Evolutionary conservation across 2,329 filamentous ascomycete species (phyloP).

Genomic region (Incumbomyces lentus): DNA sequence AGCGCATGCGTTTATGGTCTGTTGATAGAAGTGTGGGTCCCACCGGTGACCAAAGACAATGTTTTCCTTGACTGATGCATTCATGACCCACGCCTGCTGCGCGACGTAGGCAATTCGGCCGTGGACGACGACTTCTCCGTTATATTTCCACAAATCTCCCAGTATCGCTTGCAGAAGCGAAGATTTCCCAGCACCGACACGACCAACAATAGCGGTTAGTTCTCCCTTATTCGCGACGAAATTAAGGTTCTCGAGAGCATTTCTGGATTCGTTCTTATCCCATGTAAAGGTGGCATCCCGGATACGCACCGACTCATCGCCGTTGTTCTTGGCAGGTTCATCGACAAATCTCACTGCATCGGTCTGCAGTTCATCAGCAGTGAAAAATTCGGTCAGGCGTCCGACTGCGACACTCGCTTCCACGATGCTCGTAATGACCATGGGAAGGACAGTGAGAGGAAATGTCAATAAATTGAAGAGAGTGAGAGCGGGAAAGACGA

Average conservation of each 20-base stretch:
- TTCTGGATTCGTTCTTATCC: conserved; percentile 65
- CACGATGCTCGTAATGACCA: conserved; percentile 95
- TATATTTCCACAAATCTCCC: conserved; percentile 82
- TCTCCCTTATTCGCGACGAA: conserved; percentile 88
- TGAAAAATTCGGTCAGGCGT: conserved; percentile 74
- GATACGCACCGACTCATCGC: conserved; percentile 78
- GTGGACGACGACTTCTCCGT: conserved; percentile 71
- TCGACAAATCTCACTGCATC: conserved; percentile 62
- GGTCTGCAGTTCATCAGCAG: conserved; percentile 77
- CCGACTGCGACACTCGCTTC: conserved; percentile 88
- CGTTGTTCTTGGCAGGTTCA: conserved; percentile 60
- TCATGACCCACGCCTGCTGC: conserved; percentile 93
- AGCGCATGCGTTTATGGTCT: conserved; percentile 84
- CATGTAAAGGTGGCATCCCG: conserved; percentile 85
- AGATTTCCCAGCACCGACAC: conserved; percentile 91
- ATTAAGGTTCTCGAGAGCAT: conserved; percentile 70
- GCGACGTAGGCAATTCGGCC: conserved; percentile 84
- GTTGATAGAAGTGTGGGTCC: conserved; percentile 88
- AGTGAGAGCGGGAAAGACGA: conserved; percentile 86
- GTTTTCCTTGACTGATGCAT: conserved; percentile 93
- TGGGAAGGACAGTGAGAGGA: conserved; percentile 83
- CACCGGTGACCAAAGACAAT: conserved; percentile 93
- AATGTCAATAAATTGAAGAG: conserved; percentile 96
- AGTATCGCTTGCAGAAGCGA: conserved; percentile 81
- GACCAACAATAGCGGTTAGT: conserved; percentile 81